Evolutionary conservation across 2,329 filamentous ascomycete species (phyloP).

Genomic region (Monilinia fructigena): DNA sequence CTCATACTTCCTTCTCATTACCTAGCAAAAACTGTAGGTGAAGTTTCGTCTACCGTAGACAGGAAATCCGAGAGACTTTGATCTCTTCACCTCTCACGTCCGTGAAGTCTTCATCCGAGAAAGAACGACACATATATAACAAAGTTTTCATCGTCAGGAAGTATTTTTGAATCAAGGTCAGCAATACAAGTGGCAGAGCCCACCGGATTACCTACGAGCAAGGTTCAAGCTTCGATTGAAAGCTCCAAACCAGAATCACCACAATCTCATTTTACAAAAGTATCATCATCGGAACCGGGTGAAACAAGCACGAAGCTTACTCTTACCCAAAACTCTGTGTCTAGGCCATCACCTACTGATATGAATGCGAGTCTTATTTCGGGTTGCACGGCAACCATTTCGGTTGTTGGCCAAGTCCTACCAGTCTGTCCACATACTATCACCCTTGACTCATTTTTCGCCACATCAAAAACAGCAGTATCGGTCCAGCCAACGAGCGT

Average conservation of each 20-base stretch:
- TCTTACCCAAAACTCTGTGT: neutral
- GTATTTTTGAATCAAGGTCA: neutral
- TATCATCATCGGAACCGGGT: neutral
- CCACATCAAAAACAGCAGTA: neutral
- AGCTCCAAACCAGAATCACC: neutral
- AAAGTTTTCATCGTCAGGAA: neutral
- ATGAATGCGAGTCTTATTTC: slow-evolving; percentile 17
- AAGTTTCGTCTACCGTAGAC: no score
- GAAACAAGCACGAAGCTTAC: neutral
- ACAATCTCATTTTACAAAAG: neutral
- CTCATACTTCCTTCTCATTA: neutral
- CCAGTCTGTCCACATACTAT: slow-evolving; percentile 18
- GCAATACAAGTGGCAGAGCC: neutral
- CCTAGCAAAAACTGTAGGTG: neutral
- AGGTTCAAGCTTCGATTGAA: neutral
- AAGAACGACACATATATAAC: neutral
- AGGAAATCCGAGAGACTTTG: neutral
- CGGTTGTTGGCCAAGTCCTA: slow-evolving; percentile 12
- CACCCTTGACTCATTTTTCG: slow-evolving; percentile 11
- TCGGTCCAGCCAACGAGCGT: neutral
- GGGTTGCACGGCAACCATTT: slow-evolving; percentile 21
- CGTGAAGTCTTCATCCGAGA: neutral
- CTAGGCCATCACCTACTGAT: slow-evolving; percentile 5
- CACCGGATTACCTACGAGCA: neutral
- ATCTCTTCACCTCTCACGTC: neutral